Conservation (phyloP, 805 yeast species). For the Metschnikowia lachancei region DNA sequence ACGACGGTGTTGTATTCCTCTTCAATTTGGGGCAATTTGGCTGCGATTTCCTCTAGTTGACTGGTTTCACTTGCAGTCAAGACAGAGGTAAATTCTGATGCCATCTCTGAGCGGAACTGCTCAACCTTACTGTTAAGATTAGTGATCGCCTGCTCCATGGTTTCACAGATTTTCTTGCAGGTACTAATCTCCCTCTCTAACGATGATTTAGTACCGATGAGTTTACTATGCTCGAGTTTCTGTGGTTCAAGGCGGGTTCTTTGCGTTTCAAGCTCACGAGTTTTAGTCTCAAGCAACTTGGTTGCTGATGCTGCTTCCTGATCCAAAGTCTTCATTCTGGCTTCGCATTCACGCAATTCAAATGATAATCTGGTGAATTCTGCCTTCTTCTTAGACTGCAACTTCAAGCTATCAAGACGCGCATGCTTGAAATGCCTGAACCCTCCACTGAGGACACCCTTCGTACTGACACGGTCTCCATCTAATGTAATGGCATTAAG, state of each 20-base stretch:
- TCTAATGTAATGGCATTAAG: conserved; percentile 82
- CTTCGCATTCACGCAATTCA: conserved; percentile 38
- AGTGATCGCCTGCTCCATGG: conserved; percentile 20
- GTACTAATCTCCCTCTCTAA: conserved; percentile 44
- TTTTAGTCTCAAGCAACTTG: conserved; percentile 38
- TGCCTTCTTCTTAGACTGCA: conserved; percentile 49
- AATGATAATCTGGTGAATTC: conserved; percentile 34
- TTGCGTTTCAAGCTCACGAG: conserved; percentile 44
- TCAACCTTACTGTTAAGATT: conserved; percentile 32
- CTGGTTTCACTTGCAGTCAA: conserved; percentile 50
- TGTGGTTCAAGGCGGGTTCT: conserved; percentile 42
- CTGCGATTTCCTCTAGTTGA: conserved; percentile 35
- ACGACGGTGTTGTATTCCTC: conserved; percentile 40
- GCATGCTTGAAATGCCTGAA: conserved; percentile 66
- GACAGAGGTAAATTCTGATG: conserved; percentile 51
- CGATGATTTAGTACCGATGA: conserved; percentile 41
- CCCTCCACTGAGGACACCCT: conserved; percentile 89
- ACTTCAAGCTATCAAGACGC: conserved; percentile 66
- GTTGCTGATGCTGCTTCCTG: conserved; percentile 50
- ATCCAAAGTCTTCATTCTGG: conserved; percentile 45
- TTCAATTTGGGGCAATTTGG: conserved; percentile 39
- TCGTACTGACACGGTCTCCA: conserved; percentile 84
- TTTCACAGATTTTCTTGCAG: conserved; percentile 31
- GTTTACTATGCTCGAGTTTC: conserved; percentile 41
- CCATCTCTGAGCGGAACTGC: conserved; percentile 49